Evolutionary conservation across 2,329 filamentous ascomycete genomes (phyloP).

Genomic region (Tolypocladium inflatum): DNA sequence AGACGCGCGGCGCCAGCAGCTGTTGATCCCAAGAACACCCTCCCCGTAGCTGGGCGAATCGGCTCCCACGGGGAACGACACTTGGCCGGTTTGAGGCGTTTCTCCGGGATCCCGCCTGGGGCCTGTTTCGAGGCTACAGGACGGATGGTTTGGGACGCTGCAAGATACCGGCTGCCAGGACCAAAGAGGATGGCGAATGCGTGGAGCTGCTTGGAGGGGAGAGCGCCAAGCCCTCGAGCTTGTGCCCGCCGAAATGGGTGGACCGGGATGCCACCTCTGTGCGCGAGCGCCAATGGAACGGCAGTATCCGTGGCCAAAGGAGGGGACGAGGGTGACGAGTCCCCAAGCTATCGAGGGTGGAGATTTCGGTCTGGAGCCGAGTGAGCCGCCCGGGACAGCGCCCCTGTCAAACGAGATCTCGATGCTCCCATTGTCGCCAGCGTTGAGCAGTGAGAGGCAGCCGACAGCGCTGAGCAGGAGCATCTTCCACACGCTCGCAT

Average conservation of each 20-base stretch:
- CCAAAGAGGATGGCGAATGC: not conserved
- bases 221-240: conserved; percentile 7
- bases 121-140: conserved; percentile 8
- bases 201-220: not conserved
- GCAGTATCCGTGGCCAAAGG: conserved; percentile 18
- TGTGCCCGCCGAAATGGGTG: conserved; percentile 14
- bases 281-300: conserved; percentile 23
- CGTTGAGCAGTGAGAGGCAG: not conserved
- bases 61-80: conserved; percentile 4
- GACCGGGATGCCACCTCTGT: conserved; percentile 15
- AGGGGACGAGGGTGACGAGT: conserved; percentile 22
- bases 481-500: not conserved
- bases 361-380: conserved; percentile 27
- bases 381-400: conserved; percentile 21
- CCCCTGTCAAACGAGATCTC: conserved; percentile 12
- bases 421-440: conserved; percentile 7
- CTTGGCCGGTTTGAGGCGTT: conserved; percentile 19
- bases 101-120: conserved; percentile 15
- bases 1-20: conserved; percentile 7
- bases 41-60: not conserved
- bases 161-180: not conserved
- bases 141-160: not conserved
- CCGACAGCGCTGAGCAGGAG: not conserved
- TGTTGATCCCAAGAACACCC: not conserved
- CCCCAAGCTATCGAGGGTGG: conserved; percentile 12